Evolutionary conservation across 2,329 filamentous ascomycete species (phyloP).

Genomic region (Fusarium sacchari): DNA sequence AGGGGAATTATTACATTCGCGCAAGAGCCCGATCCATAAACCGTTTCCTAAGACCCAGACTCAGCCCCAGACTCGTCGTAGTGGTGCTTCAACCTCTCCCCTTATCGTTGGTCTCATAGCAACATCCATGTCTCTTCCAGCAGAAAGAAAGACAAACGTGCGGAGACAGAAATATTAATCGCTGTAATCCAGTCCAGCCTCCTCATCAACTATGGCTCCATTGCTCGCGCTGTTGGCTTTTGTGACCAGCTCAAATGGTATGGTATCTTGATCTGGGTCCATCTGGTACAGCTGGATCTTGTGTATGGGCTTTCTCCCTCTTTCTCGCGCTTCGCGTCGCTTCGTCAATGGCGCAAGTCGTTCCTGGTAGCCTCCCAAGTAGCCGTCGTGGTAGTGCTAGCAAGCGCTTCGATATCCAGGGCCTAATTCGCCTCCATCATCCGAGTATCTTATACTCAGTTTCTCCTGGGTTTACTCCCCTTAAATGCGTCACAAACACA

Average conservation of each 20-base stretch:
- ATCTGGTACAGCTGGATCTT: slow-evolving; percentile 35
- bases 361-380: slow-evolving; percentile 24
- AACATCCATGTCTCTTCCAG: slow-evolving; percentile 21
- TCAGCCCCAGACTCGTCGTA: slow-evolving; percentile 41
- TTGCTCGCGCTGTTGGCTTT: slow-evolving; percentile 35
- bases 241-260: slow-evolving; percentile 40
- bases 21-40: slow-evolving; percentile 49
- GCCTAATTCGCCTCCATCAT: slow-evolving; percentile 25
- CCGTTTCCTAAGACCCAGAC: slow-evolving; percentile 37
- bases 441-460: slow-evolving; percentile 30
- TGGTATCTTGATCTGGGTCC: slow-evolving; percentile 41
- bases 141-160: slow-evolving; percentile 29
- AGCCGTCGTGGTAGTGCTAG: slow-evolving; percentile 29
- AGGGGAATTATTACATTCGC: slow-evolving; percentile 61
- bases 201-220: slow-evolving; percentile 30
- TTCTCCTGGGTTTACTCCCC: slow-evolving; percentile 37
- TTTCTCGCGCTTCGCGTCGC: slow-evolving; percentile 24
- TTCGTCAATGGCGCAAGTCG: slow-evolving; percentile 21
- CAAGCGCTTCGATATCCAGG: slow-evolving; percentile 38
- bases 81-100: slow-evolving; percentile 42
- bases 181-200: slow-evolving; percentile 18
- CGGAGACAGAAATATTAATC: slow-evolving; percentile 40
- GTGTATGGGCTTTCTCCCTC: slow-evolving; percentile 21
- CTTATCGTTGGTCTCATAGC: slow-evolving; percentile 26
- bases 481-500: slow-evolving; percentile 41